These are phyloP conservation scores for Trichoderma arundinaceum DNA, from an alignment of 2,329 filamentous ascomycete genomes.

Conservation along the genomic window DNA sequence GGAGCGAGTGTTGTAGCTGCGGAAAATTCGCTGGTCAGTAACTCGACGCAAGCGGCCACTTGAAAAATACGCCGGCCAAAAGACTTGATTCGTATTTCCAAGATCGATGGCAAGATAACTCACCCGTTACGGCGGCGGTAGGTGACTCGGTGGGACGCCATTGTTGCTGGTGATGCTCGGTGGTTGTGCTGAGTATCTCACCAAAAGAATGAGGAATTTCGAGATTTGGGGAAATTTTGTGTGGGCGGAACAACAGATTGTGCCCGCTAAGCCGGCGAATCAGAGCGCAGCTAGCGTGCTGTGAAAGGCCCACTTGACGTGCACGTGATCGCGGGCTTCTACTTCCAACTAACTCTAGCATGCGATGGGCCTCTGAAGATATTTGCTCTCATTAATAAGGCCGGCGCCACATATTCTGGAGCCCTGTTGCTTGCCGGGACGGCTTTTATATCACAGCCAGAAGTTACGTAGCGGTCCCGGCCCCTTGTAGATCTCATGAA, in stretches of 20 bases:
- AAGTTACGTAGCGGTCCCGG: no score
- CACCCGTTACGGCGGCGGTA: slow-evolving; percentile 83
- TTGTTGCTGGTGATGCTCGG: slow-evolving; percentile 56
- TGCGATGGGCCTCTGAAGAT: not conserved
- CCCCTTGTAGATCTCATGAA: no score
- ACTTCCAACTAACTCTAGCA: not conserved
- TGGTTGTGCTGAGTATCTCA: slow-evolving; percentile 47
- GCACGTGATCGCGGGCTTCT: slow-evolving; percentile 27
- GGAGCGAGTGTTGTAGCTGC: slow-evolving; percentile 95
- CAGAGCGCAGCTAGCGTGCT: slow-evolving; percentile 35
- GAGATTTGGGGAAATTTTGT: slow-evolving; percentile 52
- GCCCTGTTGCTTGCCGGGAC: no score
- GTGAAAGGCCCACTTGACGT: slow-evolving; percentile 10
- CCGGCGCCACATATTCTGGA: not conserved
- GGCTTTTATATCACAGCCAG: no score
- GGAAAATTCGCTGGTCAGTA: slow-evolving; percentile 37
- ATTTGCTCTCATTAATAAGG: not conserved
- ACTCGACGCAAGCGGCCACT: slow-evolving; percentile 28
- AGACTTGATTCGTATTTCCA: slow-evolving; percentile 15
- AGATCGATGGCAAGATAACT: slow-evolving; percentile 49
- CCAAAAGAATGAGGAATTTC: slow-evolving; percentile 48
- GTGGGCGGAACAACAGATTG: slow-evolving; percentile 47
- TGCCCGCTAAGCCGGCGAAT: slow-evolving; percentile 50
- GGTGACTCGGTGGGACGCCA: slow-evolving; percentile 65
- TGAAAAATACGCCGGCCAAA: slow-evolving; percentile 11